phyloP scores from a whole-genome alignment of 805 yeast genomes.

The Kazachstania africana region DNA sequence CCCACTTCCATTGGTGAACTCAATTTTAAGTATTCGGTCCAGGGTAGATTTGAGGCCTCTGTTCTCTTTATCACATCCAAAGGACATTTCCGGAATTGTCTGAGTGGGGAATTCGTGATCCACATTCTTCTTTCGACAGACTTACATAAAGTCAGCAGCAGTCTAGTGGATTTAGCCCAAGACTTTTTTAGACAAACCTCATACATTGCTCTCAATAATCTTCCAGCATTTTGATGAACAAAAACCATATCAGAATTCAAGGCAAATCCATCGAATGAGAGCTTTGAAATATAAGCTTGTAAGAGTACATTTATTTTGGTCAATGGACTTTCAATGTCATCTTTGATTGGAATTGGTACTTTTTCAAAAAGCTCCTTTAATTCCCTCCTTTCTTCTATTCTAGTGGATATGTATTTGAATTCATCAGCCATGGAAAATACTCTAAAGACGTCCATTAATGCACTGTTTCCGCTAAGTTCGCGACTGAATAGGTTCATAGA shows the following conservation, averaged over 20 bases:
- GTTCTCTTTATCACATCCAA: conserved; percentile 55
- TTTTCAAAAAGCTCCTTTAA: conserved; percentile 52
- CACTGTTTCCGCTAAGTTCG: conserved; percentile 50
- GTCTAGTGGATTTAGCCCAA: conserved; percentile 57
- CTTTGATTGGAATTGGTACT: conserved; percentile 82
- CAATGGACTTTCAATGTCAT: conserved; percentile 51
- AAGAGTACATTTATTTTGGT: conserved; percentile 72
- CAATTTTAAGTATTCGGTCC: conserved; percentile 60
- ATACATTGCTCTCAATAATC: conserved; percentile 74
- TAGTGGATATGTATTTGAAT: conserved; percentile 68
- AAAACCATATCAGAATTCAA: conserved; percentile 87
- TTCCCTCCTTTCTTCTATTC: conserved; percentile 78
- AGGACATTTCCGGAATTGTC: conserved; percentile 73
- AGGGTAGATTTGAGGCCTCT: conserved; percentile 75
- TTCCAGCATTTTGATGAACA: conserved; percentile 84
- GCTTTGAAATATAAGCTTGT: conserved; percentile 76
- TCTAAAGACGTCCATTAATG: conserved; percentile 63
- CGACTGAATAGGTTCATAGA: conserved; percentile 60
- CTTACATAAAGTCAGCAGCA: conserved; percentile 54
- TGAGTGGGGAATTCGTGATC: conserved; percentile 73
- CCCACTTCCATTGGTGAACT: conserved; percentile 65
- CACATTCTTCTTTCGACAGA: conserved; percentile 76
- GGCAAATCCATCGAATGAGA: conserved; percentile 78
- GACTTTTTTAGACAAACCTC: conserved; percentile 61
- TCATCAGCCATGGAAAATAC: conserved; percentile 77